These are phyloP conservation scores for Tolypocladium paradoxum DNA, from an alignment of 2,329 filamentous ascomycete species.

Conservation along the genomic window DNA sequence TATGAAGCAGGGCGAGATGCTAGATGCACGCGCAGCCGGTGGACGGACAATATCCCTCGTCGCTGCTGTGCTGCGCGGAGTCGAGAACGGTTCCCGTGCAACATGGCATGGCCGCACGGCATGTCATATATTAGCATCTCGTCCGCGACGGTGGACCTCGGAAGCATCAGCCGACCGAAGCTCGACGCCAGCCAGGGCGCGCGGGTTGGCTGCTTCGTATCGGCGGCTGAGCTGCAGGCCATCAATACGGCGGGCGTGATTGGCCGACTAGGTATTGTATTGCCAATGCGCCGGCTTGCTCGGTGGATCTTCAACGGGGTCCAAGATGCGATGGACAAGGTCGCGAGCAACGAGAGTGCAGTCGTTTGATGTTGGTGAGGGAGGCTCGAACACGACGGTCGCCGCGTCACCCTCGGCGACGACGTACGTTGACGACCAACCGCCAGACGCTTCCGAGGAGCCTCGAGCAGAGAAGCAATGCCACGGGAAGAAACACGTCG, in stretches of 20 bases:
- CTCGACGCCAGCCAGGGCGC: neutral
- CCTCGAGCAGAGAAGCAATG: too few species aligned
- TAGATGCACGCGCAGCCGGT: too few species aligned
- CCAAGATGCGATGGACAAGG: neutral
- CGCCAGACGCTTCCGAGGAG: too few species aligned
- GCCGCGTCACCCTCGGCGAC: neutral
- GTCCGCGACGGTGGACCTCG: neutral
- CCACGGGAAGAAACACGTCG: neutral
- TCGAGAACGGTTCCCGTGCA: neutral
- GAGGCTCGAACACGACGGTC: neutral
- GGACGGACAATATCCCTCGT: neutral
- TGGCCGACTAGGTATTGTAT: neutral
- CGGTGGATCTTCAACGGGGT: neutral
- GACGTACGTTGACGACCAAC: too few species aligned
- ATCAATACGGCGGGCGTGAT: neutral
- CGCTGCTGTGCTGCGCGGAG: neutral
- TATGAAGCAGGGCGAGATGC: too few species aligned
- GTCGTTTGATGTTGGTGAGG: neutral
- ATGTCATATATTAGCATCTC: neutral
- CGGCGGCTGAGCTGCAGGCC: constrained; percentile 1
- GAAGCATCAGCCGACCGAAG: neutral
- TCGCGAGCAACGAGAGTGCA: neutral
- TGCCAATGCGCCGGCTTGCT: neutral
- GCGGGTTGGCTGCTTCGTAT: constrained; percentile 1
- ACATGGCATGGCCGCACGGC: neutral